A percentile compares a stretch with the other conserved stretches of the same genome.
These are phyloP conservation scores for Verticillium nonalfalfae DNA, from an alignment of 2,329 filamentous ascomycete genomes.

Conservation along the genomic window DNA sequence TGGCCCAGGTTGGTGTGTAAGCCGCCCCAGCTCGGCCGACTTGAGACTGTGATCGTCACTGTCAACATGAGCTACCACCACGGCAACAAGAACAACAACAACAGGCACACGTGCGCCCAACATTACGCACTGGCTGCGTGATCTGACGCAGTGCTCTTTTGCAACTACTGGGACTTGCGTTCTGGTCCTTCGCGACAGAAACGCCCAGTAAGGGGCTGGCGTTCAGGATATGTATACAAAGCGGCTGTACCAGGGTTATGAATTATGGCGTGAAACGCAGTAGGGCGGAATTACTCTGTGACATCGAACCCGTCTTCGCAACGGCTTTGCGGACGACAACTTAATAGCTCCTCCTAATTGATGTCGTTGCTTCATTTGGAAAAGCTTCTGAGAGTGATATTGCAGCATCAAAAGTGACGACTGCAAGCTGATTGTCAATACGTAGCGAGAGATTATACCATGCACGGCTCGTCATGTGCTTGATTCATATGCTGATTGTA, in stretches of 20 bases:
- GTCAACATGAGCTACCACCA: not conserved
- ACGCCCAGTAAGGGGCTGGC: not conserved
- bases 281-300: not conserved
- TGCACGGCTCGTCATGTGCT: not conserved
- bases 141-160: not conserved
- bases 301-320: not conserved
- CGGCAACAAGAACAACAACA: too few relatives aligned
- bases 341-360: not conserved
- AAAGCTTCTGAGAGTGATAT: too few relatives aligned
- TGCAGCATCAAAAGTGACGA: too few relatives aligned
- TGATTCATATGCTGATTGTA: not conserved
- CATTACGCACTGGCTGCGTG: not conserved
- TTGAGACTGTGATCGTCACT: not conserved
- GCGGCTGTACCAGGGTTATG: not conserved
- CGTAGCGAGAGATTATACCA: too few relatives aligned
- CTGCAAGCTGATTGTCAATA: too few relatives aligned
- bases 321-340: not conserved
- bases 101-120: not conserved
- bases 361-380: not conserved
- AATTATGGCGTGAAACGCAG: not conserved
- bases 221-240: not conserved
- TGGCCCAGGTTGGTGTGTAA: slow-evolving; percentile 51
- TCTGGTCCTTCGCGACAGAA: not conserved
- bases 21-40: not conserved
- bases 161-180: not conserved